Evolutionary conservation across 2,329 filamentous ascomycete genomes (phyloP), one percentile per base, ranked within the genome.

Genomic region (Lasiodiplodia sp.): DNA sequence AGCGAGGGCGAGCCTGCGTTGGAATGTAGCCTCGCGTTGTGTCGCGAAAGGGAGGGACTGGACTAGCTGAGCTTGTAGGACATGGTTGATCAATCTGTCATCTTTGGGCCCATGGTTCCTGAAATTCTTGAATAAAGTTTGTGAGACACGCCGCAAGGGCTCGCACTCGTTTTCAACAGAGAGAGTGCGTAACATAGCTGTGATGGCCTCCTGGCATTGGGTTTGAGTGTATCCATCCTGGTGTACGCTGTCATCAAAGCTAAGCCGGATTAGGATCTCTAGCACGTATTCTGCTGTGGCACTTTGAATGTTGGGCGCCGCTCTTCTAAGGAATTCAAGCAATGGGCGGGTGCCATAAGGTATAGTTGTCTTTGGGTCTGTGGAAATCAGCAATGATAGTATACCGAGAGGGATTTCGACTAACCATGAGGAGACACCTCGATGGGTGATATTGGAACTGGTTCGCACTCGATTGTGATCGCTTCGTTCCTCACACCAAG

Each of bases 1-100:
- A 1, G 86, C 85, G 5, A 90, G 81, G 3, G 92, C 91, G 8
- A 96, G 83, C 40, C 90, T 83, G 12, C 90, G 85, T 38, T 90
- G 86, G 34, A 95, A 81, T 44, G 90, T 86, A 70, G 90, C 86
- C 1, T 87, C 78, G 40, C 81, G 79, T 0, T 81, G 73, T 3
- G 81, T 84, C 6, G 80, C 82, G 11, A 86, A 80, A 0, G 91
- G 88, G 18, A 95, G 83, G 53, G 85, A 83, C 21, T 84, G 79
- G 12, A 93, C 81, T 4, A 90, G 81, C 55, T 87, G 86, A 67
- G 85, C 83, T 66, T 88, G 87, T 2, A 92, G 80, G 12, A 82
- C 34, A 76, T 79, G 68, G 90, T 71, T 44, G 60, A 64, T 34
- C 37, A 62, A 72, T 81, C 8, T 64, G 56, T 40, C 77, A 72